These are phyloP conservation scores for Schwanniomyces polymorphus DNA, from an alignment of 805 yeast genomes.

Conservation along the genomic window DNA sequence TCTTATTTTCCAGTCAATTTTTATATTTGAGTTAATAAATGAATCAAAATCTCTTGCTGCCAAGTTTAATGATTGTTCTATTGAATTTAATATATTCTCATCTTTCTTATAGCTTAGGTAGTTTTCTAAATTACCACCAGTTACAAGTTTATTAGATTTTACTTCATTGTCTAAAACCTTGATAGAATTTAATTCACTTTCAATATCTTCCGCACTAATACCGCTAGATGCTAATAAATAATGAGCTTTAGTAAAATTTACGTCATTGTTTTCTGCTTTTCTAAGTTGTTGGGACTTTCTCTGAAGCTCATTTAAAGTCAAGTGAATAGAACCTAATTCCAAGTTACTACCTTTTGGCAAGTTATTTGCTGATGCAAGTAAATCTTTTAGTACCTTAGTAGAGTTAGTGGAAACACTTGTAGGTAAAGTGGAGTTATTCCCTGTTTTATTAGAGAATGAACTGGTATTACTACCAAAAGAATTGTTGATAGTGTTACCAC, in stretches of 20 bases:
- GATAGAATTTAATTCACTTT: constrained; percentile 49
- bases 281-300: constrained; percentile 63
- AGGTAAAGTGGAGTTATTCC: constrained; percentile 8
- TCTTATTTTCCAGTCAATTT: constrained; percentile 82
- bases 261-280: constrained; percentile 32
- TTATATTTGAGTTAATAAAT: constrained; percentile 68
- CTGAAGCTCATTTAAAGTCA: constrained; percentile 77
- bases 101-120: constrained; percentile 72
- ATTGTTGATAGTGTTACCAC: constrained; percentile 2
- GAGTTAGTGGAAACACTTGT: constrained; percentile 4
- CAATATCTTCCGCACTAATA: constrained; percentile 80
- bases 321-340: constrained; percentile 77
- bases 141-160: background rate
- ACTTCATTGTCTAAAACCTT: constrained; percentile 6
- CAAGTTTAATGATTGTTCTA: constrained; percentile 71
- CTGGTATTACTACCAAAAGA: background rate
- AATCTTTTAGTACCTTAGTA: constrained; percentile 55
- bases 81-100: constrained; percentile 77
- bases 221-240: constrained; percentile 90
- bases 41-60: constrained; percentile 84
- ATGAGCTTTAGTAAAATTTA: constrained; percentile 69
- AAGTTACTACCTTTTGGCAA: constrained; percentile 60
- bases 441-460: constrained; percentile 4
- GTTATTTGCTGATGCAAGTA: constrained; percentile 73
- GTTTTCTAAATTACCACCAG: constrained; percentile 47